These are phyloP conservation scores for Mortierella sp. DNA, from an alignment of 371 early-diverging fungal species.

Conservation along the genomic window DNA sequence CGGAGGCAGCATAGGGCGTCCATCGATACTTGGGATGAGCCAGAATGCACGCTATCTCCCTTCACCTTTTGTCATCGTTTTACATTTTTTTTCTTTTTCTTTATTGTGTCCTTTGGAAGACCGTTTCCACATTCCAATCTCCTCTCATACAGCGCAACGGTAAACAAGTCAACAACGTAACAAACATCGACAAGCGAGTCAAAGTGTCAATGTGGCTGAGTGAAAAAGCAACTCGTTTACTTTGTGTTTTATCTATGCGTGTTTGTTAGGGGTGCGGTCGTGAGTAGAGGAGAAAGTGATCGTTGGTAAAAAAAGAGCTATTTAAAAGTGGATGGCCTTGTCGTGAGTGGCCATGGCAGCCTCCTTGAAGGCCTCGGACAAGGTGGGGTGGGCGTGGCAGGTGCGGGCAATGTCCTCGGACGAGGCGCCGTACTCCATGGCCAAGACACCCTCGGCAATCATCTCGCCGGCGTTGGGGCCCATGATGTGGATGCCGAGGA, in stretches of 20 bases:
- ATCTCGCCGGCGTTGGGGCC: constrained; percentile 99
- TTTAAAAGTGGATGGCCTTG: constrained; percentile 69
- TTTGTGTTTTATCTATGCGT: constrained; percentile 15
- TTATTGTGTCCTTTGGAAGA: neutral
- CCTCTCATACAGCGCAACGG: neutral
- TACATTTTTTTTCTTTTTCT: neutral
- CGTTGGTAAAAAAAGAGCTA: constrained; percentile 14
- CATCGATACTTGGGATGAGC: neutral
- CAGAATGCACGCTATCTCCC: neutral
- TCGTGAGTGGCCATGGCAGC: constrained; percentile 72
- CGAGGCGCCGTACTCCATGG: constrained; percentile 97
- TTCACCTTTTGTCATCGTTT: neutral
- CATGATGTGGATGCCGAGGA: constrained; percentile 97
- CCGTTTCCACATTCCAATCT: neutral
- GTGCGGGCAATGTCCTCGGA: constrained; percentile 98
- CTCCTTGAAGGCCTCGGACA: constrained; percentile 98
- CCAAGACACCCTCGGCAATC: constrained; percentile 98
- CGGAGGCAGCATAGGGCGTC: no score
- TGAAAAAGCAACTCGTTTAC: constrained; percentile 1
- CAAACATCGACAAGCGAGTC: neutral
- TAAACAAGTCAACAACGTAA: neutral
- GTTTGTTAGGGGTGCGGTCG: neutral
- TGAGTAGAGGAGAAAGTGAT: neutral
- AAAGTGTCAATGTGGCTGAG: neutral
- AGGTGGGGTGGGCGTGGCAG: constrained; percentile 98